Base-by-base conservation (phyloP, 1,139 yeast genomes). In the Kodamaea suecica region DNA sequence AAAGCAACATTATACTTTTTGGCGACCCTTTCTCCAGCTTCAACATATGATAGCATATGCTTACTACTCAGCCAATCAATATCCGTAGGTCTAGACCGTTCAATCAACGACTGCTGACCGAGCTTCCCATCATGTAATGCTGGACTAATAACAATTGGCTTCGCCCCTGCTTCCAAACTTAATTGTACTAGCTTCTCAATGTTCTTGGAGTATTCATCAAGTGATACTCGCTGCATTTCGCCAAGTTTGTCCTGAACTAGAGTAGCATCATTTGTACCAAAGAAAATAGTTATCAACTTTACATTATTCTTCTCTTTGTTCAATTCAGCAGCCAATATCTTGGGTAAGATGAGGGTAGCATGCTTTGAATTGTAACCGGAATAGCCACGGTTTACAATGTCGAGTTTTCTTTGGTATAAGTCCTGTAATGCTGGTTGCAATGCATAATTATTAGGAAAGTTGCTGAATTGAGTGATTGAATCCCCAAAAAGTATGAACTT, bases 231-330 rank as follows among this genome's bases (percentile, higher is more conserved):
- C 52, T 84, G 95, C 15, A 63, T 57, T 4, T 59, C 52, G 23
- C 67, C 69, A 5, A 38, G 9, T 8, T 25, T 20, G 23, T 43
- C 49, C 3, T 34, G 31, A 5, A 24, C 17, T 3, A 57, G 60
- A 3, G 63, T 47, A 0, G 86, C 78, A 53, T 86, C 95, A 49
- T 86, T 86, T 8, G 94, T 73, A 1, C 95, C 95, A 47, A 84
- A 76, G 55, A 81, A 84, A 3, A 86, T 59, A 0, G 79, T 72
- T 42, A 75, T 68, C 21, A 82, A 45, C 39, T 57, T 52, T 35
- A 63, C 42, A 35, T 57, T 57, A 11, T 59, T 51, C 21, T 45
- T 40, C 3, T 49, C 43, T 3, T 45, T 50, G 16, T 57, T 59
- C 36, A 63, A 56, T 38, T 76, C 83, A 1, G 59, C 51, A 12